Base-by-base conservation (phyloP, 2,329 filamentous ascomycete species). In the Botryosphaeria dothidea region DNA sequence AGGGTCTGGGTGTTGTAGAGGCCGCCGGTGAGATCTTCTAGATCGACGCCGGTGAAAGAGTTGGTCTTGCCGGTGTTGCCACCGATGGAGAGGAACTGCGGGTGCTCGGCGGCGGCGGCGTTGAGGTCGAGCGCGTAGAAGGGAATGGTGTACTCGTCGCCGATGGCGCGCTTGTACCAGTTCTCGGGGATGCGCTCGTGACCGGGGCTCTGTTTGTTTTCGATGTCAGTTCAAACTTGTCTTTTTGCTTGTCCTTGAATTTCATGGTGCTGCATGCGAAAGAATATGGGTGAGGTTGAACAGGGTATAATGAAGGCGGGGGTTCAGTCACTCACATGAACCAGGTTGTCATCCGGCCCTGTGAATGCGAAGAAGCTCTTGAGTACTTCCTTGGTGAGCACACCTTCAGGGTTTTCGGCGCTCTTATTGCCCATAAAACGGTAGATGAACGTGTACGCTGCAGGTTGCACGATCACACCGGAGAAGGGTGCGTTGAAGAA, bases 1-100 rank as follows among this genome's bases (percentile, higher is more conserved):
- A 85, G 71, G 13, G 73, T 79, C 17, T 72, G 66, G 4, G 72
- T 67, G 67, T 82, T 84, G 67, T 80, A 78, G 0, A 84, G 71
- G 25, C 79, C 79, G 11, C 73, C 73, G 17, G 76, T 79, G 11
- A 81, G 64, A 51, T 79, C 69, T 9, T 49, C 65, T 4, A 78
- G 67, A 62, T 79, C 69, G 29, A 80, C 64, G 4, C 75, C 75
- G 27, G 71, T 70, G 67, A 78, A 78, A 23, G 73, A 71, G 67
- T 77, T 73, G 3, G 67, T 62, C 2, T 66, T 73, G 27, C 75
- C 75, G 5, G 72, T 74, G 68, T 78, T 78, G 57, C 76, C 77
- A 51, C 77, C 77, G 34, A 78, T 69, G 60, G 66, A 62, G 38
- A 70, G 61, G 63, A 78, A 73, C 29, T 75, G 68, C 4, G 75